Conservation (phyloP, 176 grass and related monocot species). For the Puccinellia tenuiflora region DNA sequence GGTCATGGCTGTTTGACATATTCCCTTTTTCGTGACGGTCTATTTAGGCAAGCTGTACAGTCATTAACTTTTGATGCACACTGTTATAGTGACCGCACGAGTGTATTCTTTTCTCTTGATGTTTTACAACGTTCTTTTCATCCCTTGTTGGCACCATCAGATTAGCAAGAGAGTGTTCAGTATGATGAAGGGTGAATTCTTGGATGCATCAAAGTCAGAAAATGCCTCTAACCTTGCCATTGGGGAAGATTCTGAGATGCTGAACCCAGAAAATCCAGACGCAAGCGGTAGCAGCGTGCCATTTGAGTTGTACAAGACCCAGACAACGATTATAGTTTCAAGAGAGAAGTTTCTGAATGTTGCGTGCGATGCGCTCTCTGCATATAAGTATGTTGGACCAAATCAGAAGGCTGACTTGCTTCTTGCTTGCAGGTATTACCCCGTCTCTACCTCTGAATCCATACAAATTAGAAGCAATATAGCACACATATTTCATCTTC, state of each 20-base stretch:
- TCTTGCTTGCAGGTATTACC: conserved; percentile 85
- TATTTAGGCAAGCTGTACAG: neutral
- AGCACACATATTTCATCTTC: neutral
- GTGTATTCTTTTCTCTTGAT: neutral
- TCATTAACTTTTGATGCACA: conserved; percentile 19
- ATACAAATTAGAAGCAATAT: neutral
- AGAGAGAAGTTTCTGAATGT: conserved; percentile 66
- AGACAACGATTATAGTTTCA: conserved; percentile 65
- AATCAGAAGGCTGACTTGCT: conserved; percentile 91
- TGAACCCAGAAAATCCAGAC: conserved; percentile 29
- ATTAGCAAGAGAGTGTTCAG: conserved; percentile 95
- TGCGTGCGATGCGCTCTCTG: conserved; percentile 65
- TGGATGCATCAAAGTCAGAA: conserved; percentile 30
- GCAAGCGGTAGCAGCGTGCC: conserved; percentile 30
- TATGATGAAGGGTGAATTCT: conserved; percentile 61
- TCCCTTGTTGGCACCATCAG: conserved; percentile 39
- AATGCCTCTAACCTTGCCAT: conserved; percentile 5
- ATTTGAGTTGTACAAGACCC: conserved; percentile 94
- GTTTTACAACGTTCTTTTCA: neutral
- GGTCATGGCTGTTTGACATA: conserved; percentile 19
- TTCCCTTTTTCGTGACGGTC: neutral
- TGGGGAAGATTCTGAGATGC: conserved; percentile 7
- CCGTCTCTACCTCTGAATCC: neutral
- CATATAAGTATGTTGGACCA: conserved; percentile 84
- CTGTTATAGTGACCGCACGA: neutral